Evolutionary conservation across 768 basidiomycete species (phyloP).

Genomic region (Exidia glandulosa): DNA sequence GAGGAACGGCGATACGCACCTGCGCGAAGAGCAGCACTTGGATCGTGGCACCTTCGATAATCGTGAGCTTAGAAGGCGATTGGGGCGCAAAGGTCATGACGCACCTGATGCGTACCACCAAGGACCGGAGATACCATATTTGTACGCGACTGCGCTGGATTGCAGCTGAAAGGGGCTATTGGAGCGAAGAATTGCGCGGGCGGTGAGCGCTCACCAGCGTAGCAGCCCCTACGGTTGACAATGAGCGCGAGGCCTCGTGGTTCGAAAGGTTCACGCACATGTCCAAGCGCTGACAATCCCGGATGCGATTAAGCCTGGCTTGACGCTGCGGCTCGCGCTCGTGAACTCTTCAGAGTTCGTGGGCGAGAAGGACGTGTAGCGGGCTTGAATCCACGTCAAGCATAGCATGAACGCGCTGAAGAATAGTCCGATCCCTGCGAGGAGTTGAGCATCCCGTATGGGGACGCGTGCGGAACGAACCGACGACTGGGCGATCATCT

Average conservation of each 20-base stretch:
- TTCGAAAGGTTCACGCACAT: conserved; percentile 17
- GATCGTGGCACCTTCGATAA: conserved; percentile 4
- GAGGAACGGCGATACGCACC: conserved; percentile 23
- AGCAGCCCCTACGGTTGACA: conserved; percentile 38
- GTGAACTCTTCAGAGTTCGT: conserved; percentile 76
- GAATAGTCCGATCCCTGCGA: conserved; percentile 72
- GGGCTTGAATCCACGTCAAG: conserved; percentile 68
- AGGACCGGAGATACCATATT: conserved; percentile 74
- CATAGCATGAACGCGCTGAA: conserved; percentile 74
- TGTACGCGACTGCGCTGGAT: conserved; percentile 76
- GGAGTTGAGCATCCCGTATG: not conserved
- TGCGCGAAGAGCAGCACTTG: conserved; percentile 78
- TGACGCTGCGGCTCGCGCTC: conserved; percentile 71
- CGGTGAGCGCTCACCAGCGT: conserved; percentile 39
- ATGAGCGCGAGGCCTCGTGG: not conserved
- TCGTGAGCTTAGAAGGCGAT: not conserved
- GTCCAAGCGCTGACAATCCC: conserved; percentile 94
- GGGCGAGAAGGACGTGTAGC: conserved; percentile 75
- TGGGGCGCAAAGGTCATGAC: conserved; percentile 30
- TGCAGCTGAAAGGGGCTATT: conserved; percentile 38
- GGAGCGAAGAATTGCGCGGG: conserved; percentile 9
- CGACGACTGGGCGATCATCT: conserved; percentile 31
- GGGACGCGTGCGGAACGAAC: conserved; percentile 18
- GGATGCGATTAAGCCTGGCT: conserved; percentile 84
- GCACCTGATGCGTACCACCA: conserved; percentile 94